Base-by-base conservation (phyloP, 2,329 filamentous ascomycete genomes). In the Coniochaeta sp. region DNA sequence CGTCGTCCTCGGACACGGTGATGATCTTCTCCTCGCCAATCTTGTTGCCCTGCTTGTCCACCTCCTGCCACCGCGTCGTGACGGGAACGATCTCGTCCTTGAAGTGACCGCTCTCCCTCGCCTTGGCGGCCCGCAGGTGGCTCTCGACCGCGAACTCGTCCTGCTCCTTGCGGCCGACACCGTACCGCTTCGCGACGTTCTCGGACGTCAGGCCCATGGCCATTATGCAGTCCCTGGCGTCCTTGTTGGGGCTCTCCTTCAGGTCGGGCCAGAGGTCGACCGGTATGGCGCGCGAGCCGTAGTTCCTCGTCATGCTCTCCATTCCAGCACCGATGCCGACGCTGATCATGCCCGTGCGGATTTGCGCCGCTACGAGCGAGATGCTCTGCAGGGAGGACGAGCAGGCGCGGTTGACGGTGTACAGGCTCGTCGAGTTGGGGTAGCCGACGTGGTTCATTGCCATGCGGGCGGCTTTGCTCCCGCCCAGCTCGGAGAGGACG, bases 291-390 rank as follows among this genome's bases (percentile, higher is more conserved):
- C 86, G 80, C 28, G 80, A 85, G 58, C 88, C 92, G 74, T 97
- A 97, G 76, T 96, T 96, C 65, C 89, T 79, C 64, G 91, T 96
- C 93, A 97, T 97, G 76, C 89, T 93, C 82, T 97, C 93, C 90
- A 96, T 96, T 33, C 93, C 93, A 1, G 90, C 93, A 11, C 87
- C 93, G 63, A 97, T 85, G 62, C 91, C 93, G 0, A 82, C 79
- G 63, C 87, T 83, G 58, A 93, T 89, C 66, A 84, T 82, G 1
- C 89, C 91, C 0, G 83, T 80, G n/a, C 85, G 82, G 67, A 97
- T 95, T 63, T 88, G 81, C 61, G 89, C 86, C 6, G 90, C 89
- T 3, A 96, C 80, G 16, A 80, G 77, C 1, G 91, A 88, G 58
- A 97, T 88, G 28, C 89, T 87, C 66, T 90, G 88, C 57, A 97